Evolutionary conservation across 345 rosid genomes (phyloP).

Genomic region (Rhodomyrtus tomentosa): DNA sequence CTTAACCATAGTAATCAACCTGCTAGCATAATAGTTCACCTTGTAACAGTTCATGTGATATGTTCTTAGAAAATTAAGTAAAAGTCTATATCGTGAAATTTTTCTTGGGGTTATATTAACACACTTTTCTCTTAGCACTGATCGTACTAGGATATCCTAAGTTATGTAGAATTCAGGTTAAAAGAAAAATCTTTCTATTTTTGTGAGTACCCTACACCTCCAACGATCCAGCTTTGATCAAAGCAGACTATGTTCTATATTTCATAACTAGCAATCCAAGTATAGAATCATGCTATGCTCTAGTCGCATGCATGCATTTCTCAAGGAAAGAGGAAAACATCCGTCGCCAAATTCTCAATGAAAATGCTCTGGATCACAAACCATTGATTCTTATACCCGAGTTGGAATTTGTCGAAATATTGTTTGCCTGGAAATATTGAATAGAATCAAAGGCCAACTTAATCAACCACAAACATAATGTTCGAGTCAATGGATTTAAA

Average conservation of each 20-base stretch:
- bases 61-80: background rate
- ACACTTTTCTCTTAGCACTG: too few relatives aligned
- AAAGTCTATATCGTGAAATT: background rate
- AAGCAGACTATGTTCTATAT: background rate
- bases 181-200: too few relatives aligned
- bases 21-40: background rate
- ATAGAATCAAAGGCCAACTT: background rate
- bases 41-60: background rate
- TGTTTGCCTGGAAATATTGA: background rate
- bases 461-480: background rate
- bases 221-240: background rate
- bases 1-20: background rate
- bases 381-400: background rate
- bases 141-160: too few relatives aligned
- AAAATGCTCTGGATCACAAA: background rate
- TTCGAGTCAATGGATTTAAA: background rate
- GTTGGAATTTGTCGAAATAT: background rate
- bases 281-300: background rate
- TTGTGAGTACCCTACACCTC: too few relatives aligned
- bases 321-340: background rate
- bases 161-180: too few relatives aligned
- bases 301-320: background rate
- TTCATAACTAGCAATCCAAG: background rate
- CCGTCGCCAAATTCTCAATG: background rate
- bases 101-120: too few relatives aligned